Evolutionary conservation across 345 rosid genomes (phyloP).

Genomic region (Aegle marmelos): DNA sequence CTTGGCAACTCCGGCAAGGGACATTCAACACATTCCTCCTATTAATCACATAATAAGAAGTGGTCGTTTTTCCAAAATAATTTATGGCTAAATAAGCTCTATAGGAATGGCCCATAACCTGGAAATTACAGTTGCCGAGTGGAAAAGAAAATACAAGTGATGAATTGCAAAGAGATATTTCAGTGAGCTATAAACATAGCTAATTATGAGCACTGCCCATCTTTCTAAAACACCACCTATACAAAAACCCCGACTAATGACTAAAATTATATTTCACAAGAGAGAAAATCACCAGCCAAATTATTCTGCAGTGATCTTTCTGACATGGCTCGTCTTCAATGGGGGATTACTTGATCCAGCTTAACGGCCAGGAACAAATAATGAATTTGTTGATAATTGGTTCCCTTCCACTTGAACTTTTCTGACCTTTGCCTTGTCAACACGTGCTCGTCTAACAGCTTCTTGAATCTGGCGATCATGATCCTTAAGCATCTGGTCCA

Average conservation of each 20-base stretch:
- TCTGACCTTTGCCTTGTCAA: slow-evolving; percentile 79
- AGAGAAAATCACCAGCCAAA: slow-evolving; percentile 19
- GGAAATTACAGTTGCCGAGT: slow-evolving; percentile 21
- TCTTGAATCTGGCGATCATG: slow-evolving; percentile 98
- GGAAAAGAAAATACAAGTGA: slow-evolving; percentile 24
- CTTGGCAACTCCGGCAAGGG: neutral
- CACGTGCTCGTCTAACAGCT: slow-evolving; percentile 81
- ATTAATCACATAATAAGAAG: slow-evolving; percentile 7
- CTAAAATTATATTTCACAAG: slow-evolving; percentile 20
- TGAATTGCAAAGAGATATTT: slow-evolving; percentile 19
- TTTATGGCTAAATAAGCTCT: slow-evolving; percentile 25
- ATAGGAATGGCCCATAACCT: slow-evolving; percentile 27
- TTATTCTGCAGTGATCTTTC: slow-evolving; percentile 26
- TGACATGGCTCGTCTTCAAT: slow-evolving; percentile 3
- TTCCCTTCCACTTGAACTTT: slow-evolving; percentile 62
- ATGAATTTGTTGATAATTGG: slow-evolving; percentile 56
- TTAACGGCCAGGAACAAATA: slow-evolving; percentile 83
- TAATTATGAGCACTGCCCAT: slow-evolving; percentile 24
- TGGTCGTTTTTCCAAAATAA: slow-evolving; percentile 8
- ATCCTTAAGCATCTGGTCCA: slow-evolving; percentile 94
- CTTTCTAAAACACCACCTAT: slow-evolving; percentile 35
- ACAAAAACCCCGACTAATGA: slow-evolving; percentile 27
- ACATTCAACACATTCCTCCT: neutral
- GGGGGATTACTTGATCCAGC: slow-evolving; percentile 18
- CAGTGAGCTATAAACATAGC: slow-evolving; percentile 25